Evolutionary conservation across 2,329 filamentous ascomycete genomes (phyloP).

Genomic region (Talaromyces sp.): DNA sequence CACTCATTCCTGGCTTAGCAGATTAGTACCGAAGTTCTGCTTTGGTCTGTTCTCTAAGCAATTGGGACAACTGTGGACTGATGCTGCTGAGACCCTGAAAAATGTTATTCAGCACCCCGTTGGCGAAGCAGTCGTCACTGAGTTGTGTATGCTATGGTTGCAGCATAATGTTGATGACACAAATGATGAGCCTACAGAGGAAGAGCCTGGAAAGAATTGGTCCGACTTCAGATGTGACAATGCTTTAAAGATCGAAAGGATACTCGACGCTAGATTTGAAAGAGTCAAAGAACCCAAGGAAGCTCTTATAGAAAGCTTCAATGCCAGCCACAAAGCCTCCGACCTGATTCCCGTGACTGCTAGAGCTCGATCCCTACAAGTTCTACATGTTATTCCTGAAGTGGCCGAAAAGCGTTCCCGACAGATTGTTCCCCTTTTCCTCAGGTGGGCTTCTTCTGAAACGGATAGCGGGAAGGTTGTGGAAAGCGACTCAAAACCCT

Average conservation of each 20-base stretch:
- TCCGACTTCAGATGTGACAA: slow-evolving; percentile 78
- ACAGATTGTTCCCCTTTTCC: slow-evolving; percentile 75
- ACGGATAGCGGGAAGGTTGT: slow-evolving; percentile 33
- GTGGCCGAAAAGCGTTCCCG: slow-evolving; percentile 84
- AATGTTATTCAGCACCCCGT: slow-evolving; percentile 63
- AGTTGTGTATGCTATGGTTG: slow-evolving; percentile 75
- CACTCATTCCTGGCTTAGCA: slow-evolving; percentile 60
- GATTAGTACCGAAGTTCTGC: slow-evolving; percentile 72
- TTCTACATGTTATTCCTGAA: slow-evolving; percentile 66
- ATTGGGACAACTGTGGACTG: slow-evolving; percentile 81
- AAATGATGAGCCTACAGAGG: slow-evolving; percentile 16
- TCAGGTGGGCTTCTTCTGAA: slow-evolving; percentile 67
- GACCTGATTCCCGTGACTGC: slow-evolving; percentile 45
- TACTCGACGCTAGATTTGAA: slow-evolving; percentile 50
- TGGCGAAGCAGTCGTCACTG: slow-evolving; percentile 68
- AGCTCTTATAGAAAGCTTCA: slow-evolving; percentile 59
- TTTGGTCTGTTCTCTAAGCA: slow-evolving; percentile 87
- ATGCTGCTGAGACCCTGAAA: slow-evolving; percentile 69
- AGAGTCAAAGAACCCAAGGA: slow-evolving; percentile 52
- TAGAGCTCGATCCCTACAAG: slow-evolving; percentile 71
- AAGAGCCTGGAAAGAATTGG: slow-evolving; percentile 22
- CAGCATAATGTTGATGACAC: slow-evolving; percentile 22
- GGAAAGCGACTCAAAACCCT: slow-evolving; percentile 27
- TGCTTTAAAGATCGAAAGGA: slow-evolving; percentile 54
- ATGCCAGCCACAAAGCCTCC: slow-evolving; percentile 51